Evolutionary conservation across 2,329 filamentous ascomycete genomes (phyloP), one percentile per base, ranked within the genome.

Genomic region (Pleoardoris graminearum): DNA sequence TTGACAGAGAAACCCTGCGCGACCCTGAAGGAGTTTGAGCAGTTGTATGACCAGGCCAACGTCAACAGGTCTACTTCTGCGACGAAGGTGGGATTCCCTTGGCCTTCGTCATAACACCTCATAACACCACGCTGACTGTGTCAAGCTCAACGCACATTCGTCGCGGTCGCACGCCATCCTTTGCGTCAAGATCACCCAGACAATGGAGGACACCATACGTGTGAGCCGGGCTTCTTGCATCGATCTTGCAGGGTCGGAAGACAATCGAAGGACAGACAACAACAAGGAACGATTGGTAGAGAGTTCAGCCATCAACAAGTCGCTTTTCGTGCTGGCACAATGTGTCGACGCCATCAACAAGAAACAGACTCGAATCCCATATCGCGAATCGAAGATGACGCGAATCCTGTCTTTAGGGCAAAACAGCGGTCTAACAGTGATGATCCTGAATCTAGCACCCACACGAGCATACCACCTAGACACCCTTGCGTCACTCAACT

Each of bases 291-390:
- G 93, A 22, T 80, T 97, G 70, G 84, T 96, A n/a, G 93, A 97
- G 74, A 96, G 91, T 33, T 91, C 93, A 0, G 93, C 90, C 67
- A 97, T 97, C 79, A 97, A 97, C 81, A 97, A 97, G 77, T 95
- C 90, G 58, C 80, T 97, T 6, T 97, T 97, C 66, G 92, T 97
- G 16, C 78, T 97, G 43, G 93, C 91, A 37, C 91, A 96, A 71
- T 97, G 93, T 65, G 93, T 97, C 48, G 93, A 97, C 70, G 93
- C 93, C 50, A 97, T 97, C 69, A 89, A 88, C 66, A 85, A 84
- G 69, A 86, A 86, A 65, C 83, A 86, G 54, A 72, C 75, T 63
- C 85, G 93, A 29, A 93, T 97, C 66, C 93, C 94, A 0, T 97
- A 96, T 72, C 83, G 93, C 51, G 93, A 97, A 71, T 94, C 89